These are phyloP conservation scores for Psilocybe cyanescens DNA, from an alignment of 768 basidiomycete species.

Conservation along the genomic window DNA sequence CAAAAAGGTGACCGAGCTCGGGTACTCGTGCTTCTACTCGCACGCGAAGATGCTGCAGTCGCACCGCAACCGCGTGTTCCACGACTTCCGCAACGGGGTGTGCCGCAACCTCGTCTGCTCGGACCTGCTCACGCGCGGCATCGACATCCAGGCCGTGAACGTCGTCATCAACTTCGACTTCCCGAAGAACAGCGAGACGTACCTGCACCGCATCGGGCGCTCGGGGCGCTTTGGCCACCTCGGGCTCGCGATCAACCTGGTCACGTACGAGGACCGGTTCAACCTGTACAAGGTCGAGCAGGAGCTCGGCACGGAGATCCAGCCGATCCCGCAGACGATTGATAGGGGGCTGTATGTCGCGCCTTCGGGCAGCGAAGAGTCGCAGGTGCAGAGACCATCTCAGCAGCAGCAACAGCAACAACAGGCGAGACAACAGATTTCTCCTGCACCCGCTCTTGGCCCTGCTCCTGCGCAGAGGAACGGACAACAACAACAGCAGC, in stretches of 20 bases:
- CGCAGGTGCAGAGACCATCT: slow-evolving; percentile 39
- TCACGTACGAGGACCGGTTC: slow-evolving; percentile 98
- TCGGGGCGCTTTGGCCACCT: slow-evolving; percentile 97
- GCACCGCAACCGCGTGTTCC: slow-evolving; percentile 99
- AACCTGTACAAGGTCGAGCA: slow-evolving; percentile 98
- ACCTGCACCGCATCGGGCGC: slow-evolving; percentile 97
- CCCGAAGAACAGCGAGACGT: slow-evolving; percentile 98
- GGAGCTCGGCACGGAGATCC: slow-evolving; percentile 97
- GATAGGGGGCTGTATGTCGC: slow-evolving; percentile 94
- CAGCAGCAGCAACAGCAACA: slow-evolving; percentile 35
- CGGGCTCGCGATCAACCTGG: slow-evolving; percentile 95
- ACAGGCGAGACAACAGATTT: slow-evolving; percentile 27
- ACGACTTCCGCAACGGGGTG: slow-evolving; percentile 98
- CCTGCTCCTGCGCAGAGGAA: slow-evolving; percentile 10
- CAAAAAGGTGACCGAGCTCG: slow-evolving; percentile 98
- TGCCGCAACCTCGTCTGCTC: slow-evolving; percentile 99
- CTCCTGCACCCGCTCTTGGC: slow-evolving; percentile 12
- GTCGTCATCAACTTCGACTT: slow-evolving; percentile 99
- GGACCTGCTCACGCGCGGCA: slow-evolving; percentile 97
- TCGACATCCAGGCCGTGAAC: slow-evolving; percentile 99
- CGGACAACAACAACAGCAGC: slow-evolving; percentile 9
- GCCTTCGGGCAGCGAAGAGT: slow-evolving; percentile 57
- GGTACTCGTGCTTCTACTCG: slow-evolving; percentile 99
- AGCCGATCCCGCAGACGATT: slow-evolving; percentile 90
- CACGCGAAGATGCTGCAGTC: slow-evolving; percentile 99